These are phyloP conservation scores for Orbilia brochopaga DNA, from an alignment of 2,329 filamentous ascomycete genomes.

Conservation along the genomic window DNA sequence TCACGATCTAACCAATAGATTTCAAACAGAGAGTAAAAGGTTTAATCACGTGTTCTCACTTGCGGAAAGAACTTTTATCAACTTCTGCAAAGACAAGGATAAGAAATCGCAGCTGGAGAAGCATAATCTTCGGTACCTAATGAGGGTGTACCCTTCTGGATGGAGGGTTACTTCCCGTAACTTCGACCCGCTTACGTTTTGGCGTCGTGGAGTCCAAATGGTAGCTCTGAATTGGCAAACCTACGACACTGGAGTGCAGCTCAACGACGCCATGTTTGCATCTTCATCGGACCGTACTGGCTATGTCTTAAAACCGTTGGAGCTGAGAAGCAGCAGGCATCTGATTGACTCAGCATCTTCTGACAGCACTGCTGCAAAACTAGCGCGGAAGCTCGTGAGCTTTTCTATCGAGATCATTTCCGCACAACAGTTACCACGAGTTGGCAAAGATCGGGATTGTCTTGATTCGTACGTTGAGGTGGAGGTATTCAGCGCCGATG, in stretches of 20 bases:
- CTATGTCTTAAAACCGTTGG: conserved; percentile 90
- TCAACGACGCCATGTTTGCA: conserved; percentile 98
- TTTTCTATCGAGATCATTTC: conserved; percentile 91
- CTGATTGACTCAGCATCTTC: conserved; percentile 62
- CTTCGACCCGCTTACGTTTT: conserved; percentile 91
- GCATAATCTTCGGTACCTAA: conserved; percentile 89
- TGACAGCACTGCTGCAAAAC: conserved; percentile 64
- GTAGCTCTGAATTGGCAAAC: conserved; percentile 98
- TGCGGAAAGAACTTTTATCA: conserved; percentile 85
- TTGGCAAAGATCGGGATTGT: conserved; percentile 60
- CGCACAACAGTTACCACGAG: conserved; percentile 87
- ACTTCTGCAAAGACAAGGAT: conserved; percentile 75
- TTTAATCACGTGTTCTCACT: conserved; percentile 97
- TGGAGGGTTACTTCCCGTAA: conserved; percentile 86
- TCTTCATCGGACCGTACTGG: conserved; percentile 84
- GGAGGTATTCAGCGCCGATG: conserved; percentile 91
- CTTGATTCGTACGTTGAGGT: conserved; percentile 95
- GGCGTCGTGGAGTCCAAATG: conserved; percentile 97
- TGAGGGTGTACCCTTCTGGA: conserved; percentile 89
- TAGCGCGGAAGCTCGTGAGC: conserved; percentile 78
- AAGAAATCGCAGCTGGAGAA: conserved; percentile 79
- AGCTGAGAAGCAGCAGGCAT: conserved; percentile 75
- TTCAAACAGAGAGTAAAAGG: conserved; percentile 70
- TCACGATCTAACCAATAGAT: neutral
- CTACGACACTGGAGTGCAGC: conserved; percentile 91